These are phyloP conservation scores for Hibiscus trionum DNA, from an alignment of 345 rosid species.

Conservation along the genomic window DNA sequence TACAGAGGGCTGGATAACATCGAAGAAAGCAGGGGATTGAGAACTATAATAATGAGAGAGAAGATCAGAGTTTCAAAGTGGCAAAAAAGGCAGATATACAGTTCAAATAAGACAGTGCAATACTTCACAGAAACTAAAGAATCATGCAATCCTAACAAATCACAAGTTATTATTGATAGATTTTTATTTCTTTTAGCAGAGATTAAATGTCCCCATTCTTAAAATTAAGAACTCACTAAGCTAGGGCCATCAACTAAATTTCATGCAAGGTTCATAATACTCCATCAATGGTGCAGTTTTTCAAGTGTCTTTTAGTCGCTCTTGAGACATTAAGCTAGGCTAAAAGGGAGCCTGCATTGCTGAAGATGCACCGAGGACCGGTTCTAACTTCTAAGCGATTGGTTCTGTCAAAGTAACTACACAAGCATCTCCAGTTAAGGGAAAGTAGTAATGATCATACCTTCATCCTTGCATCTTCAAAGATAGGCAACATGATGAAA, in stretches of 20 bases:
- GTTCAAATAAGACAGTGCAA: not conserved
- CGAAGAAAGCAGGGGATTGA: not conserved
- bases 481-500: constrained; percentile 69
- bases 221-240: not conserved
- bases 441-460: constrained; percentile 20
- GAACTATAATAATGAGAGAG: not conserved
- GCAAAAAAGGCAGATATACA: not conserved
- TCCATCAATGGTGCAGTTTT: not conserved
- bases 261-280: not conserved
- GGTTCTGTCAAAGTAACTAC: not conserved
- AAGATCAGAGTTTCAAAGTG: not conserved
- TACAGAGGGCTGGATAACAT: not conserved
- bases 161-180: not conserved
- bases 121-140: not conserved
- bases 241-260: not conserved
- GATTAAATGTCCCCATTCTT: not conserved
- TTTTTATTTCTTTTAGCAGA: not conserved
- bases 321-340: not conserved
- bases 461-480: constrained; percentile 89
- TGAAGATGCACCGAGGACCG: not conserved
- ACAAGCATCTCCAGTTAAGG: not conserved
- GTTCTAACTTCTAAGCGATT: not conserved
- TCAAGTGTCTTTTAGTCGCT: not conserved
- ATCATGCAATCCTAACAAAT: not conserved
- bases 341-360: not conserved